Percentiles rank a stretch among this genome's conserved stretches.
phyloP scores from a whole-genome alignment of 108 stramenopile species.

The Nitzschia sp. region DNA sequence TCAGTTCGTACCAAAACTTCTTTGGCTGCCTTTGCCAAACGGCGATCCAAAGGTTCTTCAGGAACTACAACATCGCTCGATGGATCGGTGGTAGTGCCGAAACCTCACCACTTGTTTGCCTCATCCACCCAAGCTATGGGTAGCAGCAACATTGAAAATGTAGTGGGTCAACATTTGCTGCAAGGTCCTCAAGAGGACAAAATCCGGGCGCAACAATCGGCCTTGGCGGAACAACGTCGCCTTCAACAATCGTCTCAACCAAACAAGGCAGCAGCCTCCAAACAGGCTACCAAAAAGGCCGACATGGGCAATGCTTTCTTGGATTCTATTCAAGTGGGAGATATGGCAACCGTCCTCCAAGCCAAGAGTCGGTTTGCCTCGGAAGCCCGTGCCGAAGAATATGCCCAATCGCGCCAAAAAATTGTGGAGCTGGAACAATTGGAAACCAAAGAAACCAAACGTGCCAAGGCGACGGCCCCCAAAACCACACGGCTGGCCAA shows the following conservation, averaged over 20 bases:
- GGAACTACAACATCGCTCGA: conserved; percentile 43
- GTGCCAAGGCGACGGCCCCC: conserved; percentile 17
- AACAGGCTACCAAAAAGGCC: background rate
- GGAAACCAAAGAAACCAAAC: conserved; percentile 25
- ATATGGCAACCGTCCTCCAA: conserved; percentile 32
- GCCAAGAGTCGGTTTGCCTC: conserved; percentile 72
- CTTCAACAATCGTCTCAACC: background rate
- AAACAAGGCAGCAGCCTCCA: background rate
- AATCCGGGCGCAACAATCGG: conserved; percentile 12
- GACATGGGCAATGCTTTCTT: conserved; percentile 18
- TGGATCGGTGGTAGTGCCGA: conserved; percentile 69
- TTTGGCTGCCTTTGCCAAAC: conserved; percentile 2
- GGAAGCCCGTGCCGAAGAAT: conserved; percentile 71
- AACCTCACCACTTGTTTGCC: conserved; percentile 47
- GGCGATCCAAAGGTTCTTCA: background rate
- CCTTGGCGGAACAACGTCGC: conserved; percentile 11
- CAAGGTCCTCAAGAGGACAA: background rate
- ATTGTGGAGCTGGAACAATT: conserved; percentile 67
- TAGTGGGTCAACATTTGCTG: conserved; percentile 1
- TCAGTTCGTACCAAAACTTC: background rate
- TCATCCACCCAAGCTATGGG: background rate
- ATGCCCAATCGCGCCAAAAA: conserved; percentile 52
- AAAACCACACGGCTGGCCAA: conserved; percentile 10
- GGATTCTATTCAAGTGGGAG: conserved; percentile 14
- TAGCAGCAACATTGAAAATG: background rate